phyloP scores from a whole-genome alignment of 352 stramenopile genomes.

The Lagenidium giganteum region DNA sequence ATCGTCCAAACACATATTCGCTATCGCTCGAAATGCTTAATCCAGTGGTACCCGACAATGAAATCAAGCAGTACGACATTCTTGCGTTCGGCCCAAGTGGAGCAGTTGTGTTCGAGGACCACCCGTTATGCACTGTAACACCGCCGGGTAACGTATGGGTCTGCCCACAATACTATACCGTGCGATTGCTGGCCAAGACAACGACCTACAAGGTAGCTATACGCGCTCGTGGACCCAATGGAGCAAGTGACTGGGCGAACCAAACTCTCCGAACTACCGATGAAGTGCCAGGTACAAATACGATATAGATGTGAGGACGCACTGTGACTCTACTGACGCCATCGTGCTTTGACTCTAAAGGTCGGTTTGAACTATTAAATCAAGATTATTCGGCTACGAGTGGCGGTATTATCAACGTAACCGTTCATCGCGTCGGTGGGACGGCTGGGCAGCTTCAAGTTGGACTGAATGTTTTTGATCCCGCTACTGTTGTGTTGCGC shows the following conservation, averaged over 20 bases:
- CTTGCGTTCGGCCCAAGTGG: no score
- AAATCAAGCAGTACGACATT: slow-evolving; percentile 34
- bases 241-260: slow-evolving; percentile 14
- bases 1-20: slow-evolving; percentile 37
- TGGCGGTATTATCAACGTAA: slow-evolving; percentile 14
- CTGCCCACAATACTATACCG: no score
- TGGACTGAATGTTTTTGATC: slow-evolving; percentile 23
- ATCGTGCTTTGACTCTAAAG: not conserved
- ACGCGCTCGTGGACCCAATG: slow-evolving; percentile 22
- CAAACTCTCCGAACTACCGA: slow-evolving; percentile 9
- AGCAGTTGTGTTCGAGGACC: no score
- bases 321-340: not conserved
- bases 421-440: slow-evolving; percentile 26
- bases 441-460: slow-evolving; percentile 25
- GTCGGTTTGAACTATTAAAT: slow-evolving; percentile 14
- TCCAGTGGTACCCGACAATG: slow-evolving; percentile 14
- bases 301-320: not conserved
- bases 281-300: slow-evolving; percentile 9
- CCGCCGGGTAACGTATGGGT: no score
- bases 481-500: slow-evolving; percentile 19
- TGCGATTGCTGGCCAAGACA: not conserved
- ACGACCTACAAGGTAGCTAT: slow-evolving; percentile 23
- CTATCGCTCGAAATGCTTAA: slow-evolving; percentile 17
- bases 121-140: no score
- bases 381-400: slow-evolving; percentile 15